Percentiles rank a stretch among this genome's conserved stretches.
Evolutionary conservation across 2,329 filamentous ascomycete genomes (phyloP).

Genomic region (Aureobasidium vineae): DNA sequence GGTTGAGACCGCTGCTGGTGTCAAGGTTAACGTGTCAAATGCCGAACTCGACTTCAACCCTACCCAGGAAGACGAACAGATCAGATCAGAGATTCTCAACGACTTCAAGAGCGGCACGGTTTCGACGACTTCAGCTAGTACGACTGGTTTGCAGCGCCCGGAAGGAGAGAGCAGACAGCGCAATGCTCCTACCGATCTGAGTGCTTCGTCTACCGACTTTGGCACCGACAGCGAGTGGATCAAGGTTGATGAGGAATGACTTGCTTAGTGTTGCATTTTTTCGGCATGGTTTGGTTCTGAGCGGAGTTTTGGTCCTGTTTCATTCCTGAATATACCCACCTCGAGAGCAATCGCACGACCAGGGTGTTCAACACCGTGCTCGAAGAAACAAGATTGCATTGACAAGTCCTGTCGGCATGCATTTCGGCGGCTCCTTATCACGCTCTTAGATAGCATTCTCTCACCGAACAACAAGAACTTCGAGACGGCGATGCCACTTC

Average conservation of each 20-base stretch:
- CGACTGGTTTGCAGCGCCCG: slow-evolving; percentile 1
- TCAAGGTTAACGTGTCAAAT: not conserved
- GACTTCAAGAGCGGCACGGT: slow-evolving; percentile 24
- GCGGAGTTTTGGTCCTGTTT: not conserved
- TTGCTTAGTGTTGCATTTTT: slow-evolving; percentile 1
- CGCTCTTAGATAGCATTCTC: slow-evolving; percentile 1
- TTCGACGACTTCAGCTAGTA: slow-evolving; percentile 3
- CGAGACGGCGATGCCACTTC: not conserved
- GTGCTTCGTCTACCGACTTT: slow-evolving; percentile 34
- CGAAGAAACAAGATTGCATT: not conserved
- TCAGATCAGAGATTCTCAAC: slow-evolving; percentile 28
- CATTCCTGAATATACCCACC: slow-evolving; percentile 27
- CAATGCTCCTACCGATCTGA: slow-evolving; percentile 31
- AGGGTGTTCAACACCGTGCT: slow-evolving; percentile 4
- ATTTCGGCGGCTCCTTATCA: not conserved
- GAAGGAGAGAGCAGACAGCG: slow-evolving; percentile 16
- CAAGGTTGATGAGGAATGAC: slow-evolving; percentile 73
- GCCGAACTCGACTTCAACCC: slow-evolving; percentile 11
- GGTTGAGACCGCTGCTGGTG: slow-evolving; percentile 33
- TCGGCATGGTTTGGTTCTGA: slow-evolving; percentile 1
- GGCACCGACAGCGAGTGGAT: slow-evolving; percentile 97
- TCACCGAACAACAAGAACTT: not conserved
- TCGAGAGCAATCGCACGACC: slow-evolving; percentile 11
- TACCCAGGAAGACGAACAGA: slow-evolving; percentile 26
- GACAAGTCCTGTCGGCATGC: not conserved